Base-by-base conservation (phyloP, 164 flowering plant genomes). In the Liriodendron chinense region DNA sequence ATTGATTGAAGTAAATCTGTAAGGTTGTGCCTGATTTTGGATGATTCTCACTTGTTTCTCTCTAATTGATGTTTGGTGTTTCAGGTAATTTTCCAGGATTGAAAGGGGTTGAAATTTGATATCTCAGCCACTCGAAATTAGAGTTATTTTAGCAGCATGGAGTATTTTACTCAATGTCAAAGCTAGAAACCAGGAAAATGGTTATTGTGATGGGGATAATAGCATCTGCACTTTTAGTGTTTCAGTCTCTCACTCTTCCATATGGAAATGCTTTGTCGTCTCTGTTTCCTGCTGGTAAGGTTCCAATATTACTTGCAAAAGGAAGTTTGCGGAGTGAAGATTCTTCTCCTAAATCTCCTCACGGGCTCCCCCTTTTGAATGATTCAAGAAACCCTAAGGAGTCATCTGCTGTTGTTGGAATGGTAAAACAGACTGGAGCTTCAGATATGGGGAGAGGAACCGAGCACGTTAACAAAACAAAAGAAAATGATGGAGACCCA, bases 191-290 rank as follows among this genome's bases (percentile, higher is more conserved):
- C 47, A 83, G 82, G 81, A 89, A 88, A 79, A 83, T 87, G 47
- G 47, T 66, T 18, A 66, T 28, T 9, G 69, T 86, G 77, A 83
- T 90, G 74, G 87, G 81, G 25, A 69, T 86, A 56, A 81, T 92
- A 64, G 90, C 89, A 67, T 25, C 82, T 53, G 85, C 87, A 75
- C 83, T 89, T 77, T 72, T 94, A 61, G 71, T 88, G 59, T 79
- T 86, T 76, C 98, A 91, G 75, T 87, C 86, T 68, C 68, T 85
- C 9, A 78, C 85, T 74, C 89, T 91, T 78, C 92, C 94, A 0
- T 89, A 89, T 86, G 89, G 91, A 68, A 85, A 77, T 78, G 88
- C 87, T 28, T 82, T 90, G 47, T 76, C 76, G 23, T 89, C 91
- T 63, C 72, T 90, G 16, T 65, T 89, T 77, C 85, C 87, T 28